These are phyloP conservation scores for Backusella westeae DNA, from an alignment of 192 early-diverging fungal species.

Conservation along the genomic window DNA sequence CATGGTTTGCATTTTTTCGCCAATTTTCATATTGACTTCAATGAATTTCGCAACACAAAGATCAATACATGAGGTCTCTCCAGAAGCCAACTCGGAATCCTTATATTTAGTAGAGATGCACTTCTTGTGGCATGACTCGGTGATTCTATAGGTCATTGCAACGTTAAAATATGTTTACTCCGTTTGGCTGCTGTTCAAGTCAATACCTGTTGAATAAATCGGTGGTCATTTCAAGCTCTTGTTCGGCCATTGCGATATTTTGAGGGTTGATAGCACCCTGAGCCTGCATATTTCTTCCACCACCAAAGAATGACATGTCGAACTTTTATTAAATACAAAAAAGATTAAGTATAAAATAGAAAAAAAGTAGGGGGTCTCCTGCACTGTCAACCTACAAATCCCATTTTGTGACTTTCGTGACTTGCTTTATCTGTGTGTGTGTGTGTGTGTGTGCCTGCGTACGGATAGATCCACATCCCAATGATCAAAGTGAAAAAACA, in stretches of 20 bases:
- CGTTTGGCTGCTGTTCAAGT: background rate
- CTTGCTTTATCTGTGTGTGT: background rate
- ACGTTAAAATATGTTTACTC: background rate
- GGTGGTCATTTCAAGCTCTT: slow-evolving; percentile 81
- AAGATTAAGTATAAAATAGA: background rate
- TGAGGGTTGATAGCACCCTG: slow-evolving; percentile 56
- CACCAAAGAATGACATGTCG: slow-evolving; percentile 19
- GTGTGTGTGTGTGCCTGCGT: too few relatives aligned
- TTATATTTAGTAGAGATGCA: slow-evolving; percentile 79
- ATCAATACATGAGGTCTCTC: slow-evolving; percentile 91
- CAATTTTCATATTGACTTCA: slow-evolving; percentile 79
- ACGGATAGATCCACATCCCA: too few relatives aligned
- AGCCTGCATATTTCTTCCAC: slow-evolving; percentile 16
- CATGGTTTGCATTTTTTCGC: slow-evolving; percentile 72
- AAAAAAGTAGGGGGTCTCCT: background rate
- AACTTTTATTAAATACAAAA: background rate
- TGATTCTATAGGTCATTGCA: slow-evolving; percentile 49
- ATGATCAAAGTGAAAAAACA: too few relatives aligned
- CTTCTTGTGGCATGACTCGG: slow-evolving; percentile 83
- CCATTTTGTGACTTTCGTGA: slow-evolving; percentile 2
- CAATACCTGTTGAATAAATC: slow-evolving; percentile 73
- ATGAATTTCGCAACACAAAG: slow-evolving; percentile 90
- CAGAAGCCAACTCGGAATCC: slow-evolving; percentile 80
- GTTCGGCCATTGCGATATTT: slow-evolving; percentile 73
- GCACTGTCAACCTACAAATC: background rate